phyloP scores from a whole-genome alignment of 768 basidiomycete genomes.

The Termitomyces bulborhizus region DNA sequence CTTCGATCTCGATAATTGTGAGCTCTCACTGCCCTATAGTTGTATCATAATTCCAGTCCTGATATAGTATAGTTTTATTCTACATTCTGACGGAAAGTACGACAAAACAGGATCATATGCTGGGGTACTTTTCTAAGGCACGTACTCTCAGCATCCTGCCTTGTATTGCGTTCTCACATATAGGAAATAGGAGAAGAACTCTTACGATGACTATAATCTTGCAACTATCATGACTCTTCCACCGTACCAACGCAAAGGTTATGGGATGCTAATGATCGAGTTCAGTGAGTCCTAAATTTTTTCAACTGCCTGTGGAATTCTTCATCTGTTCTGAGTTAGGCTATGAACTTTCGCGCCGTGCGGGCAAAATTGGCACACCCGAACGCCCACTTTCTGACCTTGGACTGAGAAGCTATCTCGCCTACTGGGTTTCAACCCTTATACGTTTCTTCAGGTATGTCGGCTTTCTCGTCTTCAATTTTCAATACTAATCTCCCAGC shows the following conservation, averaged over 20 bases:
- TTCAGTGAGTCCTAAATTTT: slow-evolving; percentile 65
- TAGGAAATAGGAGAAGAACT: slow-evolving; percentile 73
- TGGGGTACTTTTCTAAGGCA: slow-evolving; percentile 69
- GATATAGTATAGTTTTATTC: slow-evolving; percentile 59
- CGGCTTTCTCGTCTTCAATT: neutral
- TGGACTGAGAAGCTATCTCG: slow-evolving; percentile 84
- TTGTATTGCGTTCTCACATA: neutral
- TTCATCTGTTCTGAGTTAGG: slow-evolving; percentile 37
- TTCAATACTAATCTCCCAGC: neutral
- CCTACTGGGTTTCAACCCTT: slow-evolving; percentile 81
- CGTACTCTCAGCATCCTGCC: neutral
- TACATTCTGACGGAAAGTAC: slow-evolving; percentile 88
- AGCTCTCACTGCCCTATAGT: slow-evolving; percentile 17
- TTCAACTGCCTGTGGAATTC: neutral
- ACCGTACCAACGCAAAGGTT: slow-evolving; percentile 84
- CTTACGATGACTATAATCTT: slow-evolving; percentile 95
- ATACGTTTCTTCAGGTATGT: slow-evolving; percentile 76
- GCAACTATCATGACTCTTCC: slow-evolving; percentile 96
- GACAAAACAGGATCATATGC: slow-evolving; percentile 71
- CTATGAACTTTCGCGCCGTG: slow-evolving; percentile 83
- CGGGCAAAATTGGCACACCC: slow-evolving; percentile 81
- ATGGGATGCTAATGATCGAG: slow-evolving; percentile 95
- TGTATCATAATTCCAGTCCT: neutral
- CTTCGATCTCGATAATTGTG: slow-evolving; percentile 85
- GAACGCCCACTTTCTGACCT: slow-evolving; percentile 94